Evolutionary conservation across 2,329 filamentous ascomycete genomes (phyloP).

Genomic region (Cladosporium halotolerans): DNA sequence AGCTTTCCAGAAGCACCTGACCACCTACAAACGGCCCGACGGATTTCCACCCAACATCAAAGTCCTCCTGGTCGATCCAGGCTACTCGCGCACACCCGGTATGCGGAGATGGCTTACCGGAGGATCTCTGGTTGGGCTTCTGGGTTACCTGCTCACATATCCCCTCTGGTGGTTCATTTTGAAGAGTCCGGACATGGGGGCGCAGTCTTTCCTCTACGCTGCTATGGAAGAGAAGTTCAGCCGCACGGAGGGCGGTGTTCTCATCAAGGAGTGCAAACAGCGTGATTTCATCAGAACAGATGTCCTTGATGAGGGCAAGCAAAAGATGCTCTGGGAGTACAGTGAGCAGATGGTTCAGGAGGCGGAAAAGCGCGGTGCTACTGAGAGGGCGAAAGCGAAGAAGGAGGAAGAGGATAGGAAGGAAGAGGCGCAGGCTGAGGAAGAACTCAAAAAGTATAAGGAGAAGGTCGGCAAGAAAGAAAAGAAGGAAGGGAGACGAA

Average conservation of each 20-base stretch:
- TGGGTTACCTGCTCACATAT: slow-evolving; percentile 71
- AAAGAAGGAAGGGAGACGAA: slow-evolving; percentile 24
- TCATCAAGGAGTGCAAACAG: slow-evolving; percentile 85
- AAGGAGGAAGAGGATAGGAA: slow-evolving; percentile 38
- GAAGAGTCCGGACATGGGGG: slow-evolving; percentile 76
- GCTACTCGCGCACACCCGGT: slow-evolving; percentile 76
- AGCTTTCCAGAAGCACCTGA: slow-evolving; percentile 87
- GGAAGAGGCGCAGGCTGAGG: slow-evolving; percentile 29
- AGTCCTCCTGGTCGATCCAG: slow-evolving; percentile 83
- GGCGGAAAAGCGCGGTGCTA: slow-evolving; percentile 72
- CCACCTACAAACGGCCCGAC: slow-evolving; percentile 77
- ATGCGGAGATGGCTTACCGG: slow-evolving; percentile 81
- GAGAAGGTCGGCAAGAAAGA: slow-evolving; percentile 31
- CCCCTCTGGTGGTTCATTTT: slow-evolving; percentile 79
- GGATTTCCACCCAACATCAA: slow-evolving; percentile 73
- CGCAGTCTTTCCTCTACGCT: slow-evolving; percentile 79
- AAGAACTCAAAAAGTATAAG: slow-evolving; percentile 28
- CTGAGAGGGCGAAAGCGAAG: slow-evolving; percentile 53
- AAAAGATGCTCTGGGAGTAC: slow-evolving; percentile 83
- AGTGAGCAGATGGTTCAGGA: slow-evolving; percentile 78
- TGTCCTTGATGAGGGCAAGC: slow-evolving; percentile 67
- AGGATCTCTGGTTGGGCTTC: slow-evolving; percentile 73
- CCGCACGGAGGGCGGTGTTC: slow-evolving; percentile 57
- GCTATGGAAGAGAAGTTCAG: slow-evolving; percentile 72
- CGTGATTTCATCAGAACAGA: slow-evolving; percentile 66